Percentiles rank a stretch among this genome's conserved stretches.
Conservation (phyloP, 441 rosid species). For the Erodium moschatum region DNA sequence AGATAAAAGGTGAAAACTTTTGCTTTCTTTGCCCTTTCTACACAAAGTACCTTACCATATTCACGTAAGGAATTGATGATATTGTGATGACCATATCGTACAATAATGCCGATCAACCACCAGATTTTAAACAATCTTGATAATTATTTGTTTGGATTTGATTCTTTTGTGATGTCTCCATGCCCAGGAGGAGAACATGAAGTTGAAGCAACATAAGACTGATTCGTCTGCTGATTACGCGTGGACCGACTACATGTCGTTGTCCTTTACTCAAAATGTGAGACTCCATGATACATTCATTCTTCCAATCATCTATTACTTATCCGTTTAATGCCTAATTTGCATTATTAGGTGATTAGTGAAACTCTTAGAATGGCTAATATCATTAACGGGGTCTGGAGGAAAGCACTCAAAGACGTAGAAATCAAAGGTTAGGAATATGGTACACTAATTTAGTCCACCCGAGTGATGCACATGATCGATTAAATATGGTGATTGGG, state of each 20-base stretch:
- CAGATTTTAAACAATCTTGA: too few relatives aligned
- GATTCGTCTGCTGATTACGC: slow-evolving; percentile 31
- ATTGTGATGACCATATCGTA: neutral
- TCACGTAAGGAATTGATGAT: slow-evolving; percentile 5
- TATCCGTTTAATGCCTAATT: neutral
- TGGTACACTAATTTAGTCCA: too few relatives aligned
- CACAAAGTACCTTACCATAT: neutral
- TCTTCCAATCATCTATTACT: neutral
- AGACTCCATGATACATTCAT: slow-evolving; percentile 12
- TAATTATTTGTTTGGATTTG: too few relatives aligned
- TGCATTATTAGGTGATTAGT: slow-evolving; percentile 40
- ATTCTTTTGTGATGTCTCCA: too few relatives aligned
- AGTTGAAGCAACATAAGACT: slow-evolving; percentile 40
- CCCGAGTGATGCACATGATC: too few relatives aligned
- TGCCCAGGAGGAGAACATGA: slow-evolving; percentile 53
- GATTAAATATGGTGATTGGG: neutral
- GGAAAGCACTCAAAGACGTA: slow-evolving; percentile 55
- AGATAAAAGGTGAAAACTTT: neutral
- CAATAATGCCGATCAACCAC: too few relatives aligned
- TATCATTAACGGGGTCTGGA: slow-evolving; percentile 66
- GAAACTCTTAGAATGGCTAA: slow-evolving; percentile 63
- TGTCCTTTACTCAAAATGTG: slow-evolving; percentile 65
- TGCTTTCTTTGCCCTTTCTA: neutral
- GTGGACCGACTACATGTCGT: slow-evolving; percentile 58
- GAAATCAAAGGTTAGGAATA: slow-evolving; percentile 47